Percentiles rank a stretch among this genome's conserved stretches.
Evolutionary conservation across 352 stramenopile species (phyloP).

Genomic region (Phytophthora kernoviae): DNA sequence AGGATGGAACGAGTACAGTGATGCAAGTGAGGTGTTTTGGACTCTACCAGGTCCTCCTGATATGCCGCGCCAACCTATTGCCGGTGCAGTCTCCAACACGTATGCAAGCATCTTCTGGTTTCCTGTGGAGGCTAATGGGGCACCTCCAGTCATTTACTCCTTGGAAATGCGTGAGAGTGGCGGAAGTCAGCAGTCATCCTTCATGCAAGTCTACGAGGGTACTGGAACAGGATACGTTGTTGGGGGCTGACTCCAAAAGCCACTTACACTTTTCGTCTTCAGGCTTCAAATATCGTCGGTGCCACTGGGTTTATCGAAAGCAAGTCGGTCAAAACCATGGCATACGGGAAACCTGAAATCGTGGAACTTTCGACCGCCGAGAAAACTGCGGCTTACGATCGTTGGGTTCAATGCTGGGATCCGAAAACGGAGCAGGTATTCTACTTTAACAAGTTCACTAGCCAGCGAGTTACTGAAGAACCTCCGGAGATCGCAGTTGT

Average conservation of each 20-base stretch:
- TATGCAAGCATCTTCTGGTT: constrained; percentile 82
- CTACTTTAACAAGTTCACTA: constrained; percentile 90
- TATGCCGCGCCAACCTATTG: constrained; percentile 51
- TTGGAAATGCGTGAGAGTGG: constrained; percentile 59
- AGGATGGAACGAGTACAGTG: constrained; percentile 74
- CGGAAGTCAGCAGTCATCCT: constrained; percentile 30
- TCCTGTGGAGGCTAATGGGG: constrained; percentile 57
- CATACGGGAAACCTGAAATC: constrained; percentile 66
- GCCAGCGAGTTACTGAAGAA: constrained; percentile 67
- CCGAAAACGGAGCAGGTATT: constrained; percentile 84
- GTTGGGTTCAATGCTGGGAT: constrained; percentile 91
- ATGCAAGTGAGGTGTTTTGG: constrained; percentile 53
- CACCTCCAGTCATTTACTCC: constrained; percentile 61
- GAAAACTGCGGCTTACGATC: constrained; percentile 44
- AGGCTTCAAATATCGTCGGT: constrained; percentile 72
- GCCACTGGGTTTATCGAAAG: constrained; percentile 68
- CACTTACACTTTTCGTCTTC: constrained; percentile 68
- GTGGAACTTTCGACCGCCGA: constrained; percentile 61
- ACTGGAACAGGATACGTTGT: constrained; percentile 68
- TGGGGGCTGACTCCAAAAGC: constrained; percentile 48
- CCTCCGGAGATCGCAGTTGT: constrained; percentile 50
- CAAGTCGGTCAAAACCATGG: constrained; percentile 57
- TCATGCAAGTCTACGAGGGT: constrained; percentile 63
- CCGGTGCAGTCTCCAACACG: constrained; percentile 60
- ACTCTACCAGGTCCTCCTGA: constrained; percentile 58